Conservation (phyloP, 306 rosid species). For the Psophocarpus tetragonolobus region DNA sequence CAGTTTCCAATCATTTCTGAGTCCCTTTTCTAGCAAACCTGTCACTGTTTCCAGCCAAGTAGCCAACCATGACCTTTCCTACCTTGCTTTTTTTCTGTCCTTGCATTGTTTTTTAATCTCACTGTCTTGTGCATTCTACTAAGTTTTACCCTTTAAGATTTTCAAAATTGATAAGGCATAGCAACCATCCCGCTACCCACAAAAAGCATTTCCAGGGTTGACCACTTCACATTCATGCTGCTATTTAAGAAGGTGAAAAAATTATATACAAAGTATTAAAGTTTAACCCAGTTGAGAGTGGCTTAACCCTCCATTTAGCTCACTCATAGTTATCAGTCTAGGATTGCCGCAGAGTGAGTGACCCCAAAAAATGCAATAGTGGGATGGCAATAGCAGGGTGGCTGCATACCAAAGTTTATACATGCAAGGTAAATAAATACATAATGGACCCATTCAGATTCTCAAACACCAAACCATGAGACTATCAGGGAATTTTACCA, state of each 20-base stretch:
- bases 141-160: background rate
- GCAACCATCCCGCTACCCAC: background rate
- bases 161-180: background rate
- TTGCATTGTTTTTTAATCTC: background rate
- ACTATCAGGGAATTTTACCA: background rate
- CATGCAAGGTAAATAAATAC: background rate
- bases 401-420: background rate
- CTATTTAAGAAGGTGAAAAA: background rate
- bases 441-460: background rate
- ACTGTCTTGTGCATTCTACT: background rate
- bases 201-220: background rate
- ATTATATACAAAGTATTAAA: background rate
- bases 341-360: background rate
- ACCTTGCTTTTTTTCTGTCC: background rate
- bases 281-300: background rate
- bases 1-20: background rate
- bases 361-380: background rate
- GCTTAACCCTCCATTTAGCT: background rate
- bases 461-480: background rate
- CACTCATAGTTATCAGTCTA: background rate
- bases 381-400: background rate
- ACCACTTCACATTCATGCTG: background rate
- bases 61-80: background rate
- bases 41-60: background rate
- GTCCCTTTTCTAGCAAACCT: background rate